A percentile compares a stretch with the other conserved stretches of the same genome.
Conservation (phyloP, 768 basidiomycete species). For the Amanita pseudoporphyria region DNA sequence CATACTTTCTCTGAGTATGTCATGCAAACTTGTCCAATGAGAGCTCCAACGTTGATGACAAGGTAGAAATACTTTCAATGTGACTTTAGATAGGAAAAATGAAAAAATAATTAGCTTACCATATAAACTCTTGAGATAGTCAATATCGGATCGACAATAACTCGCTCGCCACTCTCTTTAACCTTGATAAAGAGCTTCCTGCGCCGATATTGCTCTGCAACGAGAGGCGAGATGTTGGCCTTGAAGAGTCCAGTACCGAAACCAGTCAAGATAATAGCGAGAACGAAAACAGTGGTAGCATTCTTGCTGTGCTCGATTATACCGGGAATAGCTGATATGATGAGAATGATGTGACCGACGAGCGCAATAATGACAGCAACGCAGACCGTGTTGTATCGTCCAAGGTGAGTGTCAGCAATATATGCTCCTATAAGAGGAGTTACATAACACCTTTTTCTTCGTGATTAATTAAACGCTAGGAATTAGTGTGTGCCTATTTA, state of each 20-base stretch:
- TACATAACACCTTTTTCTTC: slow-evolving; percentile 43
- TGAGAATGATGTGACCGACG: slow-evolving; percentile 56
- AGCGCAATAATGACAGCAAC: slow-evolving; percentile 50
- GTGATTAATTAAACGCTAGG: neutral
- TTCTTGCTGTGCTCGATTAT: slow-evolving; percentile 42
- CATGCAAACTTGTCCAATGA: slow-evolving; percentile 62
- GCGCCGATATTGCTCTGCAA: slow-evolving; percentile 66
- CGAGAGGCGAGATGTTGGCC: slow-evolving; percentile 65
- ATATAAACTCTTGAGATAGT: slow-evolving; percentile 69
- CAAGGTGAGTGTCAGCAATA: slow-evolving; percentile 63
- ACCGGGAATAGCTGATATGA: slow-evolving; percentile 56
- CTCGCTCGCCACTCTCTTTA: slow-evolving; percentile 49
- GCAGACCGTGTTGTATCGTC: slow-evolving; percentile 67
- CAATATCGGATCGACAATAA: slow-evolving; percentile 64
- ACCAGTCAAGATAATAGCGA: slow-evolving; percentile 57
- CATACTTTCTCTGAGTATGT: slow-evolving; percentile 53
- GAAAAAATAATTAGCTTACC: slow-evolving; percentile 27
- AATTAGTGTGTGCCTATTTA: slow-evolving; percentile 16
- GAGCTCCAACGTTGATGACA: slow-evolving; percentile 66
- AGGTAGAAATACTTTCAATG: slow-evolving; percentile 47
- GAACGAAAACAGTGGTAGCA: slow-evolving; percentile 40
- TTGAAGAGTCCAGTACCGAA: slow-evolving; percentile 61
- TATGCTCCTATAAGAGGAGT: slow-evolving; percentile 63
- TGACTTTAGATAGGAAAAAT: neutral
- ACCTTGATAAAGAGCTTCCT: slow-evolving; percentile 43